Evolutionary conservation across 495 filamentous ascomycete species (phyloP).

Genomic region (Trichoderma parareesei): DNA sequence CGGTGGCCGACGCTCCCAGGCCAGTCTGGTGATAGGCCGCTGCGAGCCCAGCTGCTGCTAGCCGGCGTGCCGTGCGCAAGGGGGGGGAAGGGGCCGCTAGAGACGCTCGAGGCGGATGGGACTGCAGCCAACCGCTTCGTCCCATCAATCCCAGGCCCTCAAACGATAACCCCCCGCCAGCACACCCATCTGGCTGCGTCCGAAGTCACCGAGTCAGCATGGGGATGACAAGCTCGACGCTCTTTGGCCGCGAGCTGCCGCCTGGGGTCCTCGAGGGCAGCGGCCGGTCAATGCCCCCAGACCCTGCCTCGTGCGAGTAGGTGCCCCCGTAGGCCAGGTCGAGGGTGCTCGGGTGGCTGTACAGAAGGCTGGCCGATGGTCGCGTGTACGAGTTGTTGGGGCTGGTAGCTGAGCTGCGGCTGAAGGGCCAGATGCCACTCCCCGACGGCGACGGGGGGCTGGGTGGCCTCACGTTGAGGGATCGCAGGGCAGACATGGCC

Average conservation of each 20-base stretch:
- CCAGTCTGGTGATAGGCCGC: slow-evolving; percentile 3
- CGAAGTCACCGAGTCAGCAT: slow-evolving; percentile 34
- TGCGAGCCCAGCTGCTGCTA: neutral
- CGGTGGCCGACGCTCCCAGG: neutral
- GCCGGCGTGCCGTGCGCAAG: slow-evolving; percentile 2
- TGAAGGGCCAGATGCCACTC: slow-evolving; percentile 37
- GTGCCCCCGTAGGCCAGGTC: slow-evolving; percentile 24
- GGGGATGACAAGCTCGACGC: slow-evolving; percentile 43
- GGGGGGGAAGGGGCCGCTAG: neutral
- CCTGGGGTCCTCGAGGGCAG: slow-evolving; percentile 35
- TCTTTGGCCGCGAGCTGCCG: slow-evolving; percentile 39
- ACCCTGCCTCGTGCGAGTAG: slow-evolving; percentile 22
- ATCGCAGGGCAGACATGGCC: slow-evolving; percentile 38
- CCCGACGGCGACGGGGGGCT: slow-evolving; percentile 37
- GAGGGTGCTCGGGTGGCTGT: slow-evolving; percentile 29
- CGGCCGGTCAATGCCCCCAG: slow-evolving; percentile 31
- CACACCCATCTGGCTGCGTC: neutral
- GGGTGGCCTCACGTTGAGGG: slow-evolving; percentile 35
- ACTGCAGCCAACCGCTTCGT: neutral
- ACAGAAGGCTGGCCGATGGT: slow-evolving; percentile 28
- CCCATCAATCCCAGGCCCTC: neutral
- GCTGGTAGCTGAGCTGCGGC: slow-evolving; percentile 35
- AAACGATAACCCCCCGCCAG: neutral
- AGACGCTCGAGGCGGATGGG: neutral
- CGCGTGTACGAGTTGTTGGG: slow-evolving; percentile 39